Percentiles rank a stretch among this genome's conserved stretches.
phyloP scores from a whole-genome alignment of 2,329 filamentous ascomycete species.

The Neospermospora avenae region DNA sequence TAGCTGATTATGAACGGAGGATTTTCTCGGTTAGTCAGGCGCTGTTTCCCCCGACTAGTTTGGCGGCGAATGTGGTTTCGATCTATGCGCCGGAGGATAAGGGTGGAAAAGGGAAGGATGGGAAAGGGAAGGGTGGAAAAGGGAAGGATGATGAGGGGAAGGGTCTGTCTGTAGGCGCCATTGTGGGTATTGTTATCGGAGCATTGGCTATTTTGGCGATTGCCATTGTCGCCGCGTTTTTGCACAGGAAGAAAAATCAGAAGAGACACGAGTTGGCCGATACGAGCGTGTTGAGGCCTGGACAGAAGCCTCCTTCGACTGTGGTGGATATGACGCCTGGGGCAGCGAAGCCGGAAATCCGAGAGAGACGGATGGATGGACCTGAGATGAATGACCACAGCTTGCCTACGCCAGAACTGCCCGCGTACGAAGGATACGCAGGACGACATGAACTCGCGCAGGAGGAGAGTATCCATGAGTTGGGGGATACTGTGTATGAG shows the following conservation, averaged over 20 bases:
- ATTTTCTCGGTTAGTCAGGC: conserved; percentile 35
- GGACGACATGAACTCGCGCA: conserved; percentile 9
- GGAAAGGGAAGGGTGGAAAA: neutral
- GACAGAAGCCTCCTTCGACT: neutral
- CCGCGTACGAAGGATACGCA: conserved; percentile 2
- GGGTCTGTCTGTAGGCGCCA: neutral
- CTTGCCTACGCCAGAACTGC: neutral
- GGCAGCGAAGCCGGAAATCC: neutral
- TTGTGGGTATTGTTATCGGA: neutral
- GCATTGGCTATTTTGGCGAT: neutral
- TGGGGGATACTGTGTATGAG: neutral
- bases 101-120: neutral
- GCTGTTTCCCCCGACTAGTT: neutral
- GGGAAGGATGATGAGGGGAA: neutral
- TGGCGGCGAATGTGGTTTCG: neutral
- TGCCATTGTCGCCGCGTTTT: neutral
- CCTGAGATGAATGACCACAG: neutral
- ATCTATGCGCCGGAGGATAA: neutral
- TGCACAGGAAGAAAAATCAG: neutral
- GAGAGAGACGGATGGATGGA: neutral
- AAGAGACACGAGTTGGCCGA: neutral
- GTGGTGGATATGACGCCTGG: neutral
- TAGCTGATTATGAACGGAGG: conserved; percentile 38
- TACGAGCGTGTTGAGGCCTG: neutral
- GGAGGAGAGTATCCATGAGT: conserved; percentile 6